phyloP scores from a whole-genome alignment of 2,329 filamentous ascomycete genomes.

The Colletotrichum musae region DNA sequence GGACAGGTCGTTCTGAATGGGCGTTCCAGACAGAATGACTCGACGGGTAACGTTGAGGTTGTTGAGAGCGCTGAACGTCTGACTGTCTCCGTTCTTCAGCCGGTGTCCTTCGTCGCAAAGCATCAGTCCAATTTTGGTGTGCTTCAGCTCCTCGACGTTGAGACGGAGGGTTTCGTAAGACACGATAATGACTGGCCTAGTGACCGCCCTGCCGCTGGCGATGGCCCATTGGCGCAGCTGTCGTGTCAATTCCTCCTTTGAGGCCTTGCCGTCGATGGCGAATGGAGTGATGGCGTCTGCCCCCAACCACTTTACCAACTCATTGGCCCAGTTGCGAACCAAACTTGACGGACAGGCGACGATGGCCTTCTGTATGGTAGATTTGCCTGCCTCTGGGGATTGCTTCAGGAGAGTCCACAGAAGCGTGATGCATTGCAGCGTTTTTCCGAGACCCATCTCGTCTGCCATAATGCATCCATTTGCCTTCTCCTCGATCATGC shows the following conservation, averaged over 20 bases:
- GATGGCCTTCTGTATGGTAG: constrained; percentile 95
- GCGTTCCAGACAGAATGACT: constrained; percentile 96
- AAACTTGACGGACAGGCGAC: constrained; percentile 97
- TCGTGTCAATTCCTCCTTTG: constrained; percentile 91
- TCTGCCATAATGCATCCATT: constrained; percentile 99
- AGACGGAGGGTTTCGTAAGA: constrained; percentile 96
- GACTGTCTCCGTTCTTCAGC: constrained; percentile 95
- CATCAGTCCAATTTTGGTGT: constrained; percentile 91
- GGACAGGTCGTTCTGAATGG: constrained; percentile 98
- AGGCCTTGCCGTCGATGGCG: constrained; percentile 95
- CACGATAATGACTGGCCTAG: constrained; percentile 94
- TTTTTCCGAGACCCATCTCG: constrained; percentile 98
- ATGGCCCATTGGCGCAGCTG: constrained; percentile 97
- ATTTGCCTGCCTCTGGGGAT: constrained; percentile 92
- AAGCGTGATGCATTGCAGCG: constrained; percentile 94
- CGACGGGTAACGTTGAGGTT: constrained; percentile 90
- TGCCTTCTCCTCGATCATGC: constrained; percentile 93
- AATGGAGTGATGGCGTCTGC: constrained; percentile 93
- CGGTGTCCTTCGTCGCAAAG: constrained; percentile 98
- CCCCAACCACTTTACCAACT: constrained; percentile 96
- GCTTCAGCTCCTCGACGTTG: constrained; percentile 90
- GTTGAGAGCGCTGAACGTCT: constrained; percentile 93
- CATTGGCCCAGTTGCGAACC: constrained; percentile 98
- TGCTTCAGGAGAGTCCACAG: constrained; percentile 98
- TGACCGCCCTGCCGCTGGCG: constrained; percentile 88